Conservation (phyloP, 768 basidiomycete genomes). For the Leccinum aurantiacum region DNA sequence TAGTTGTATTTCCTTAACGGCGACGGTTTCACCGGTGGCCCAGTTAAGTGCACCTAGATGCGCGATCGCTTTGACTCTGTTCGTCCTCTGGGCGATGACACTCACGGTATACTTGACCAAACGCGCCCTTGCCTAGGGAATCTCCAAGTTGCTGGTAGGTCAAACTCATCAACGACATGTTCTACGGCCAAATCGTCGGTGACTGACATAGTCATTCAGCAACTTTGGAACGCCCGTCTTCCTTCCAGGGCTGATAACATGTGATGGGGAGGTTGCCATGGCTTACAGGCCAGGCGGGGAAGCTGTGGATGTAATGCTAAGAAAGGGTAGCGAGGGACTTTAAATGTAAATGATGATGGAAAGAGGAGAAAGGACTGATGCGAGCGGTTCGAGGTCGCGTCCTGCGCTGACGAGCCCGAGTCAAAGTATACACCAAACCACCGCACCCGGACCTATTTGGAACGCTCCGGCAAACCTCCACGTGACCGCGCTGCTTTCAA, state of each 20-base stretch:
- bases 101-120: conserved; percentile 96
- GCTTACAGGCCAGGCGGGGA: background rate
- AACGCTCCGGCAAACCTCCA: conserved; percentile 22
- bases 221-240: conserved; percentile 46
- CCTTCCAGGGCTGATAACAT: conserved; percentile 24
- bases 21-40: conserved; percentile 97
- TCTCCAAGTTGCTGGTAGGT: conserved; percentile 85
- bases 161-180: conserved; percentile 9
- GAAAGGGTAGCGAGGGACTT: background rate
- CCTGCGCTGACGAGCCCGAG: conserved; percentile 35
- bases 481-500: conserved; percentile 21
- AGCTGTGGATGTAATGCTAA: background rate
- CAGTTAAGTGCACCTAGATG: conserved; percentile 80
- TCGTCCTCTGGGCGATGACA: conserved; percentile 31
- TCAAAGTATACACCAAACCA: conserved; percentile 21
- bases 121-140: conserved; percentile 93
- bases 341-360: conserved; percentile 16
- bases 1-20: conserved; percentile 96
- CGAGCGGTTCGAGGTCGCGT: conserved; percentile 32
- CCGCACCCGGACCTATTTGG: conserved; percentile 32
- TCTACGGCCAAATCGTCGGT: background rate
- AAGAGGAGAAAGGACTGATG: conserved; percentile 13
- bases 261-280: conserved; percentile 27
- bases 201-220: conserved; percentile 64
- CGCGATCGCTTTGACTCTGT: conserved; percentile 70